phyloP scores from a whole-genome alignment of 2,329 filamentous ascomycete species.

The Aspergillus calidoustus region DNA sequence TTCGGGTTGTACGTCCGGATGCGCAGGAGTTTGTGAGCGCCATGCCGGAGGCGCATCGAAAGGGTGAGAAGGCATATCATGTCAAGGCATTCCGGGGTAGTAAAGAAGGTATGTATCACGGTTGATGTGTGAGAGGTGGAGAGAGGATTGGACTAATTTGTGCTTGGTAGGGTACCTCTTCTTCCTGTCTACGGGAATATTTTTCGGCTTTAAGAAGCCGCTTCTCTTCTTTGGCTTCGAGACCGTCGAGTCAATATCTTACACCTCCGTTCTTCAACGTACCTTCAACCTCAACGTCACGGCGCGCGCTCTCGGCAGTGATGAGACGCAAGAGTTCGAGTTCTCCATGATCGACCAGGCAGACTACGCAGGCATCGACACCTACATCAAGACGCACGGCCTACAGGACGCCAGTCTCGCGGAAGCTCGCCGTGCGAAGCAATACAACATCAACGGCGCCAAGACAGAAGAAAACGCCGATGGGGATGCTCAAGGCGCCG shows the following conservation, averaged over 20 bases:
- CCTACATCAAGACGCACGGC: slow-evolving; percentile 64
- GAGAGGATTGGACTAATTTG: neutral
- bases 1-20: slow-evolving; percentile 57
- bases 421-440: slow-evolving; percentile 63
- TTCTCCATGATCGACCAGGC: slow-evolving; percentile 70
- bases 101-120: slow-evolving; percentile 60
- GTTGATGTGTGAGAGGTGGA: neutral
- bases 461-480: slow-evolving; percentile 35
- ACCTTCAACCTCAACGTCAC: slow-evolving; percentile 68
- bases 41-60: slow-evolving; percentile 63
- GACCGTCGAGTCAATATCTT: slow-evolving; percentile 63
- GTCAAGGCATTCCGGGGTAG: slow-evolving; percentile 67
- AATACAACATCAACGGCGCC: slow-evolving; percentile 55
- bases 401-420: slow-evolving; percentile 68
- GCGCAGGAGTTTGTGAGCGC: slow-evolving; percentile 64
- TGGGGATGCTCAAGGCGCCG: slow-evolving; percentile 39
- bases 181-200: slow-evolving; percentile 63
- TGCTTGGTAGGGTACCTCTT: slow-evolving; percentile 62
- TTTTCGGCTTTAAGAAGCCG: slow-evolving; percentile 70
- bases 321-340: slow-evolving; percentile 61
- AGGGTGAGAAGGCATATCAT: slow-evolving; percentile 66
- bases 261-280: slow-evolving; percentile 67
- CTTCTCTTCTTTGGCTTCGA: slow-evolving; percentile 66
- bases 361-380: slow-evolving; percentile 65
- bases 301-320: slow-evolving; percentile 43